A percentile compares a stretch with the other conserved stretches of the same genome.
These are phyloP conservation scores for Saccharomyces eubayanus DNA, from an alignment of 805 yeast species.

Conservation along the genomic window DNA sequence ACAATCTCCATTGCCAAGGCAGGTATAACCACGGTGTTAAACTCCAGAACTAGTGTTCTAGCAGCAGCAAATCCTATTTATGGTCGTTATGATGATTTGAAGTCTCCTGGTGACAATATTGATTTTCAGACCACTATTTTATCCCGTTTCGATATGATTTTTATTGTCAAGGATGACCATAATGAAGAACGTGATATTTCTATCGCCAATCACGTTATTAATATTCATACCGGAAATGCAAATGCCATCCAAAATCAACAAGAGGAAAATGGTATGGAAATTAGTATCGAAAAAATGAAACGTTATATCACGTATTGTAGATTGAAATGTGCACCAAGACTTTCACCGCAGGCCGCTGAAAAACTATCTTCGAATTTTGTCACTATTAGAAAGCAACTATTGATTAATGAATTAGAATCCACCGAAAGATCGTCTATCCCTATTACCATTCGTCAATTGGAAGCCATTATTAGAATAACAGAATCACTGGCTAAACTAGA, in stretches of 20 bases:
- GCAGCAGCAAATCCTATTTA: conserved; percentile 98
- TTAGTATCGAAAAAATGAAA: conserved; percentile 85
- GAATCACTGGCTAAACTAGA: conserved; percentile 87
- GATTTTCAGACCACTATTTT: conserved; percentile 95
- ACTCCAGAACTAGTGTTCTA: conserved; percentile 90
- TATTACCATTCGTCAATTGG: conserved; percentile 93
- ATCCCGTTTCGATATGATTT: conserved; percentile 97
- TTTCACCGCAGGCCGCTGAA: conserved; percentile 84
- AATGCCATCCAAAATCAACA: conserved; percentile 34
- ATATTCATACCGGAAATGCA: conserved; percentile 77
- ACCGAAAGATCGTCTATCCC: conserved; percentile 93
- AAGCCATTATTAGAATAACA: conserved; percentile 91
- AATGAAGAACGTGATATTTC: conserved; percentile 75
- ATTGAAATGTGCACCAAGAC: conserved; percentile 83
- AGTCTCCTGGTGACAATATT: conserved; percentile 94
- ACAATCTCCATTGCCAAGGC: conserved; percentile 98
- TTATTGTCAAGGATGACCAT: conserved; percentile 92
- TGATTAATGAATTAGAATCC: conserved; percentile 68
- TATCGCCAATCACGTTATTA: conserved; percentile 91
- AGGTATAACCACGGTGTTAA: conserved; percentile 93
- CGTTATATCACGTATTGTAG: conserved; percentile 88
- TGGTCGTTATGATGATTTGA: conserved; percentile 93
- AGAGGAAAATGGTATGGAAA: conserved; percentile 63
- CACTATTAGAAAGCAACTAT: conserved; percentile 75
- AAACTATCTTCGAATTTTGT: conserved; percentile 87